These are phyloP conservation scores for Graphilbum sp. DNA, from an alignment of 2,329 filamentous ascomycete genomes.

Conservation along the genomic window DNA sequence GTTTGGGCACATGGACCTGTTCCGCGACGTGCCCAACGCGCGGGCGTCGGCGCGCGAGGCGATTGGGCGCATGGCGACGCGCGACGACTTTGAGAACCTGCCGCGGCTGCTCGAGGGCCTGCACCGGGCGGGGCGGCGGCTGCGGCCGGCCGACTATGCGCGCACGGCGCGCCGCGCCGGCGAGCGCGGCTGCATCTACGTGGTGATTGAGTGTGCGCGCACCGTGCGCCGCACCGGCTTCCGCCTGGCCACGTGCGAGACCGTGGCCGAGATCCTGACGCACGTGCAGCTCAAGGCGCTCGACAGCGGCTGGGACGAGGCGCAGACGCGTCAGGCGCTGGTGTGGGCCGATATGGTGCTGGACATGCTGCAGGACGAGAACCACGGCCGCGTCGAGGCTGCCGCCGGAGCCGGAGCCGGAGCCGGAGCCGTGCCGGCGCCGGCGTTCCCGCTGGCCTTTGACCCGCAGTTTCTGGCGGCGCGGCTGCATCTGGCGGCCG, in stretches of 20 bases:
- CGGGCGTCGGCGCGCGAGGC: conserved; percentile 20
- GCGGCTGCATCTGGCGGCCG: conserved; percentile 26
- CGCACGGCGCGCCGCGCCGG: conserved; percentile 26
- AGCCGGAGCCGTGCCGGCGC: conserved; percentile 2
- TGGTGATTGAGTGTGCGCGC: conserved; percentile 34
- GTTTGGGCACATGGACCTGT: conserved; percentile 30
- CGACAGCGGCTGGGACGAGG: conserved; percentile 16
- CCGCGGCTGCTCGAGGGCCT: conserved; percentile 32
- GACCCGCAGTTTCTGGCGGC: conserved; percentile 27
- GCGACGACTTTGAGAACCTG: conserved; percentile 35
- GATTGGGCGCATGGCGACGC: conserved; percentile 28
- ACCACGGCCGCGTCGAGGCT: conserved; percentile 16
- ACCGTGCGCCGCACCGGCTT: conserved; percentile 28
- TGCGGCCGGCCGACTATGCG: conserved; percentile 15
- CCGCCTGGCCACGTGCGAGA: conserved; percentile 23
- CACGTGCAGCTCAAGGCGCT: conserved; percentile 26
- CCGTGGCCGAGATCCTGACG: conserved; percentile 21
- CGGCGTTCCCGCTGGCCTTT: conserved; percentile 16
- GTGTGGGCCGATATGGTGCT: conserved; percentile 29
- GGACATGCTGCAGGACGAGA: conserved; percentile 29
- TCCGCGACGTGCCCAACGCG: conserved; percentile 26
- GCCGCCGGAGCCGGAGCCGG: conserved; percentile 3
- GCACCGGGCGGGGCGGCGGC: conserved; percentile 24
- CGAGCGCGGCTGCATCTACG: conserved; percentile 22
- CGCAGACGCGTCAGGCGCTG: conserved; percentile 24